phyloP scores from a whole-genome alignment of 2,329 filamentous ascomycete genomes.

The Penicillium sp. region DNA sequence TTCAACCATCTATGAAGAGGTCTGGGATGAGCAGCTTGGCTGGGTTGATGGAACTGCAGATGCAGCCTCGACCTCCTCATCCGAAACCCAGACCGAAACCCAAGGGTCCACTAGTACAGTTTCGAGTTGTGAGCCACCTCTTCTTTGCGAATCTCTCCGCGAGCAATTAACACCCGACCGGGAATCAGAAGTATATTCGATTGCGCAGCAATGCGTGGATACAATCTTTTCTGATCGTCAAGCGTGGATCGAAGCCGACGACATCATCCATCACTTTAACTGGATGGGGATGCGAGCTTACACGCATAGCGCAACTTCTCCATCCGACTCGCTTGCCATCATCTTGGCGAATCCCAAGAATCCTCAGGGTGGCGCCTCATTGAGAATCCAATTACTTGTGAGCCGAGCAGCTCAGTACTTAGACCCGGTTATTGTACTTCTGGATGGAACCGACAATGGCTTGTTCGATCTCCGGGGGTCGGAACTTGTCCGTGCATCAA shows the following conservation, averaged over 20 bases:
- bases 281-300: constrained; percentile 19
- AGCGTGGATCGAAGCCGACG: background rate
- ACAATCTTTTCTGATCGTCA: background rate
- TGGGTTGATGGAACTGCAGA: background rate
- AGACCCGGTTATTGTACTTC: constrained; percentile 23
- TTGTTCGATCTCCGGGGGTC: constrained; percentile 6
- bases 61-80: background rate
- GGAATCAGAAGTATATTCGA: too few relatives aligned
- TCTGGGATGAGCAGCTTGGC: background rate
- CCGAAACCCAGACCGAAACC: background rate
- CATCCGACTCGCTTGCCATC: constrained; percentile 24
- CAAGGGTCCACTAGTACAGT: background rate
- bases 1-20: background rate
- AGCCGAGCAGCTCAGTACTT: constrained; percentile 15
- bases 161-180: background rate
- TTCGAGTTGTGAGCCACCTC: background rate
- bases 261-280: constrained; percentile 26
- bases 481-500: constrained; percentile 12
- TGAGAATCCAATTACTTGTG: constrained; percentile 15
- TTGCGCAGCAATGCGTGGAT: background rate
- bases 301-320: constrained; percentile 16
- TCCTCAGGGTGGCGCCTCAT: background rate
- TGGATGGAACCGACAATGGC: background rate
- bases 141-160: background rate
- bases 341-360: constrained; percentile 18